Base-by-base conservation (phyloP, 768 basidiomycete genomes). In the Termitomyces sp. region DNA sequence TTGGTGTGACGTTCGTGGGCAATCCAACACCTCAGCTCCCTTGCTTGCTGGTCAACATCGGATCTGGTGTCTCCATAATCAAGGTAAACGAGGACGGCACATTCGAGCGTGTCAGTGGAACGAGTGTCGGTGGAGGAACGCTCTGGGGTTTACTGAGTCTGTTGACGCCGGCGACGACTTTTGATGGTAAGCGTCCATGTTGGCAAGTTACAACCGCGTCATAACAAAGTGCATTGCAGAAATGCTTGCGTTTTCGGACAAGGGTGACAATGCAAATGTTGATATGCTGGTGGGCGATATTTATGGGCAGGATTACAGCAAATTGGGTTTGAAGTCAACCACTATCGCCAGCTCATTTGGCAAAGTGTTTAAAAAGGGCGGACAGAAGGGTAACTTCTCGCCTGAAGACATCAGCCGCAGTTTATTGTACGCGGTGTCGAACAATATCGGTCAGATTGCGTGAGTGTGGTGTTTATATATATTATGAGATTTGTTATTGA, bases 361-460 rank as follows among this genome's bases (percentile, higher is more conserved):
- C 14, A 99, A 98, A 68, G 97, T 99, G 40, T 98, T 99, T 77
- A 89, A 89, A 71, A 92, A 94, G 74, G 84, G 86, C 13, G 84
- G 85, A 52, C 79, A 85, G 72, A 94, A 89, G 74, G 79, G 79
- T 63, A 82, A 76, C 50, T 97, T 96, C 72, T 85, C 80, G 22
- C 82, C 94, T 3, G 93, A 98, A 73, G 97, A 99, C 67, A 94
- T 99, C 68, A 92, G 91, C 71, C 86, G 87, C 70, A 94, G 92
- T 72, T 74, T 99, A 70, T 79, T 99, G 33, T 98, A 98, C 70
- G 96, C 95, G 16, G 84, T 99, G 60, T 95, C 92, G 65, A 99
- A 99, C 75, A 99, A 99, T 72, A 99, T 99, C 64, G 97, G 97
- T 16, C 97, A 99, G 73, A 98, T 99, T 75, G 97, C 97, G 96